Conservation (phyloP, 2,329 filamentous ascomycete species). For the Venturia pyrina region DNA sequence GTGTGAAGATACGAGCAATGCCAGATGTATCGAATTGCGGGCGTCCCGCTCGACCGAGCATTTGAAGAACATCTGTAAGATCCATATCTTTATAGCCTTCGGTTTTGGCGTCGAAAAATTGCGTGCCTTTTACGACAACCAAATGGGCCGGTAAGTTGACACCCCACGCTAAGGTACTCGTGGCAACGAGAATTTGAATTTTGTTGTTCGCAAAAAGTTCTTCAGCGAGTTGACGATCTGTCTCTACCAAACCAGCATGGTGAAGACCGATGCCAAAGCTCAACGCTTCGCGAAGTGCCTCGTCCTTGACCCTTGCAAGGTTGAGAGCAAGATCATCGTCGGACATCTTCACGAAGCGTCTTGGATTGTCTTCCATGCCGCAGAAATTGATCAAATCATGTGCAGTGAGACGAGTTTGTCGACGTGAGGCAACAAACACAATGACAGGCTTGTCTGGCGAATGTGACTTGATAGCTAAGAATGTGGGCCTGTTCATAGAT, state of each 20-base stretch:
- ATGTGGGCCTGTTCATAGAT: constrained; percentile 96
- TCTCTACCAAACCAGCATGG: constrained; percentile 92
- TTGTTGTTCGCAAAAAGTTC: constrained; percentile 97
- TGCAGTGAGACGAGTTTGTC: constrained; percentile 89
- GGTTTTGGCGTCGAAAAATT: constrained; percentile 95
- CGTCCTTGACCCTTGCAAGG: constrained; percentile 83
- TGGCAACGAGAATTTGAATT: constrained; percentile 92
- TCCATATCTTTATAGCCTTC: constrained; percentile 99
- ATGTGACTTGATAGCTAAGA: constrained; percentile 91
- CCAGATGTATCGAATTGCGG: constrained; percentile 95
- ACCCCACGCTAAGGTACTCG: constrained; percentile 94
- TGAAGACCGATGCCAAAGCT: constrained; percentile 96
- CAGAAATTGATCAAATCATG: constrained; percentile 96
- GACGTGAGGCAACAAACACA: constrained; percentile 90
- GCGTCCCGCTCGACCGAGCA: constrained; percentile 89
- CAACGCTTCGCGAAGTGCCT: constrained; percentile 83
- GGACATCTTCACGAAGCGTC: constrained; percentile 85
- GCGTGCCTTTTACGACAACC: constrained; percentile 95
- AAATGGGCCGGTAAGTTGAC: constrained; percentile 95
- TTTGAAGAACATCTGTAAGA: constrained; percentile 92
- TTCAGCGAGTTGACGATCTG: constrained; percentile 81
- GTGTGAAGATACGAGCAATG: constrained; percentile 93
- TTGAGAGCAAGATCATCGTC: constrained; percentile 89
- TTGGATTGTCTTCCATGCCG: constrained; percentile 95
- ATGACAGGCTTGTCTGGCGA: constrained; percentile 96